Evolutionary conservation across 768 basidiomycete species (phyloP), one percentile per base, ranked within the genome.

Genomic region (Glaciozyma antarctica): DNA sequence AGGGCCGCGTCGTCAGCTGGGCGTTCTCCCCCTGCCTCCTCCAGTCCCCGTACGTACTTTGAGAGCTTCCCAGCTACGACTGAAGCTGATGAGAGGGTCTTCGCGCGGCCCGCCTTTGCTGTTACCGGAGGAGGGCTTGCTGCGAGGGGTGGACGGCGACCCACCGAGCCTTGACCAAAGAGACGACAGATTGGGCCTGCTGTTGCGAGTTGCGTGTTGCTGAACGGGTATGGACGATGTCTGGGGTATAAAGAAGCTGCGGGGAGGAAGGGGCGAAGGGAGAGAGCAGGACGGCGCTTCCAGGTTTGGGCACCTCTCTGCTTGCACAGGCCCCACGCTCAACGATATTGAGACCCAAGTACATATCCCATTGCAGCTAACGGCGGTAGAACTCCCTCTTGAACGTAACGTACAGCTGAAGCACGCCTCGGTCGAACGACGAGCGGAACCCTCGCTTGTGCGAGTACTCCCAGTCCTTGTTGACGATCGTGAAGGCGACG

Each of bases 391-490:
- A 58, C 57, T 43, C 43, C 43, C 57, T 41, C 38, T 45, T 58
- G 82, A 94, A 95, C 78, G 90, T 91, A 79, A 97, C 94, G 87
- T 92, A 93, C 22, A 95, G 80, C 44, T 93, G 95, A 41, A 99
- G 77, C 72, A 95, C 95, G 12, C 95, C 95, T 67, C 94, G 82
- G 77, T 99, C 95, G 77, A 98, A 99, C 72, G 89, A 91, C 75
- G 90, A 91, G 57, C 92, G 83, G 81, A 98, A 99, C 21, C 95
- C 95, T 67, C 91, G 94, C 80, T 94, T 95, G 74, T 98, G 93
- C 47, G 90, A 93, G 77, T 89, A 94, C 73, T 98, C 95, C 95
- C 95, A 99, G 76, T 95, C 92, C 61, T 90, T 83, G 73, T 95
- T 90, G 64, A 99, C 94, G 66, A 99, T 94, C 66, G 90, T 83